Percentiles rank a stretch among this genome's conserved stretches.
Conservation (phyloP, 148 eudicot species). For the Nepenthes mirabilis region DNA sequence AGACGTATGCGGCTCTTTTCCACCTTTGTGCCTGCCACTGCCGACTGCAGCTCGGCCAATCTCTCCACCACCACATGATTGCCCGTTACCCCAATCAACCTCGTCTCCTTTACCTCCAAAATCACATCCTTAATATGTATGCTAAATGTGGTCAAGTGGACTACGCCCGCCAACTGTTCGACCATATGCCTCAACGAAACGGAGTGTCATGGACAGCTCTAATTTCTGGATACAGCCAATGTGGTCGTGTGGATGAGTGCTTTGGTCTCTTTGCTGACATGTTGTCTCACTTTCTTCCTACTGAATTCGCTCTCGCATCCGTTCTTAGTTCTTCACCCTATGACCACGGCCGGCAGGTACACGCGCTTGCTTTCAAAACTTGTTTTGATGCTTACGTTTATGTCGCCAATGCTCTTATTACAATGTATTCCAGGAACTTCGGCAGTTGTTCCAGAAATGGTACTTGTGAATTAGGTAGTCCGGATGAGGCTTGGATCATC, state of each 20-base stretch:
- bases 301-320: conserved; percentile 34
- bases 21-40: conserved; percentile 10
- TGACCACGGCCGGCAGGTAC: conserved; percentile 36
- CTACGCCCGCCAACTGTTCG: conserved; percentile 11
- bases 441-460: background rate
- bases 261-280: conserved; percentile 24
- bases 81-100: conserved; percentile 2
- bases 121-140: conserved; percentile 11
- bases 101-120: background rate
- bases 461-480: background rate
- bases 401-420: conserved; percentile 37
- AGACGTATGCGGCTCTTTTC: conserved; percentile 5
- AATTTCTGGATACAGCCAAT: conserved; percentile 21
- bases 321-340: conserved; percentile 24
- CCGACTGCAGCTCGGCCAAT: conserved; percentile 10
- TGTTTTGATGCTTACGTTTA: conserved; percentile 25
- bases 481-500: conserved; percentile 33
- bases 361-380: conserved; percentile 26
- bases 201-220: conserved; percentile 13
- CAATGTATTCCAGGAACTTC: conserved; percentile 31
- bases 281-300: conserved; percentile 24
- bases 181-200: conserved; percentile 7
- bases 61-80: conserved; percentile 13
- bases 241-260: conserved; percentile 10
- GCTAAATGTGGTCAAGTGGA: conserved; percentile 10